These are phyloP conservation scores for Pyrenula aspistea DNA, from an alignment of 495 filamentous ascomycete genomes.

Conservation along the genomic window DNA sequence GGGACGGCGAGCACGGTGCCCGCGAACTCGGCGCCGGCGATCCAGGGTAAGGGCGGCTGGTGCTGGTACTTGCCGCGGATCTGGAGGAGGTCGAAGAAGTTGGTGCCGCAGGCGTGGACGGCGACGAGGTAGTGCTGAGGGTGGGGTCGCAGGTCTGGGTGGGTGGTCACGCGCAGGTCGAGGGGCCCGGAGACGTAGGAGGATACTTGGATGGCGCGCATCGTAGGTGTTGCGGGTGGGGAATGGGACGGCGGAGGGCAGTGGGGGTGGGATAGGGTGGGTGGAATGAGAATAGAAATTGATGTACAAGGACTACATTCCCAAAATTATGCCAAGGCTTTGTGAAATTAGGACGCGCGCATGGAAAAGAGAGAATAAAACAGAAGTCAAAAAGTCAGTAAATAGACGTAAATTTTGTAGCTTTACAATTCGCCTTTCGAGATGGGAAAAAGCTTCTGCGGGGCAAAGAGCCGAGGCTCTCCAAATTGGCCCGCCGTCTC, in stretches of 20 bases:
- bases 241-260: background rate
- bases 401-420: too few species aligned
- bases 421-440: too few species aligned
- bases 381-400: too few species aligned
- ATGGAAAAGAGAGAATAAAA: too few species aligned
- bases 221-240: conserved; percentile 18
- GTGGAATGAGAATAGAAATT: too few species aligned
- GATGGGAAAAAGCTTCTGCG: too few species aligned
- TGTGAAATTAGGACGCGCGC: too few species aligned
- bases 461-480: too few species aligned
- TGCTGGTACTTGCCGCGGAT: conserved; percentile 70
- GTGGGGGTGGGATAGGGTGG: background rate
- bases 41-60: conserved; percentile 70
- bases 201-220: conserved; percentile 76
- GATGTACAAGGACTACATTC: too few species aligned
- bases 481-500: too few species aligned
- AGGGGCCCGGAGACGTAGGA: conserved; percentile 75
- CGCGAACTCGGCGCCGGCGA: conserved; percentile 77
- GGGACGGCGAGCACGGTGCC: conserved; percentile 62
- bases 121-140: conserved; percentile 73
- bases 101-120: conserved; percentile 79
- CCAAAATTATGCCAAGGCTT: too few species aligned
- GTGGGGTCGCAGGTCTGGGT: conserved; percentile 59
- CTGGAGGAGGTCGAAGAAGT: conserved; percentile 93
- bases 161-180: conserved; percentile 61